Evolutionary conservation across 148 eudicot species (phyloP).

Genomic region (Camellia lanceoleosa): DNA sequence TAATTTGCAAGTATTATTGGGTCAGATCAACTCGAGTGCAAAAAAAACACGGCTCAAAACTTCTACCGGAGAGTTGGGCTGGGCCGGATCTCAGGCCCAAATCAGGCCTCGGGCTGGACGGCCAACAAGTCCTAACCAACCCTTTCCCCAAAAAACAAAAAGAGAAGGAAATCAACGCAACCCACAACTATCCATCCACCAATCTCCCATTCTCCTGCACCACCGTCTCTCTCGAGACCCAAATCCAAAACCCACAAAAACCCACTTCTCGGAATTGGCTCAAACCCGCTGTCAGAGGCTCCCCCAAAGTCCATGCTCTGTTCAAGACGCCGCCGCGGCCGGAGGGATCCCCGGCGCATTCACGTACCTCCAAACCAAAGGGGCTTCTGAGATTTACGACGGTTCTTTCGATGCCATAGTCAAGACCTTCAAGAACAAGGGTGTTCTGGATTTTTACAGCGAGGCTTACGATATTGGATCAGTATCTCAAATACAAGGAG

Average conservation of each 20-base stretch:
- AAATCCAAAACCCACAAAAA: slow-evolving; percentile 29
- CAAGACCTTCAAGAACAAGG: slow-evolving; percentile 63
- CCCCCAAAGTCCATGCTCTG: slow-evolving; percentile 27
- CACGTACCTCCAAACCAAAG: slow-evolving; percentile 78
- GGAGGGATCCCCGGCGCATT: slow-evolving; percentile 90
- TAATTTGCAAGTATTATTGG: too few species aligned
- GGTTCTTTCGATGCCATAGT: slow-evolving; percentile 66
- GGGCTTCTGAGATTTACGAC: slow-evolving; percentile 73
- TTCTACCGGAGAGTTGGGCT: too few species aligned
- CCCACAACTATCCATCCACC: slow-evolving; percentile 12
- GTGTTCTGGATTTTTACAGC: slow-evolving; percentile 85
- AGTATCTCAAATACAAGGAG: slow-evolving; percentile 63
- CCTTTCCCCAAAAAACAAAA: slow-evolving; percentile 9
- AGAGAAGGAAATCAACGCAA: background rate
- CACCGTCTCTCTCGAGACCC: slow-evolving; percentile 40
- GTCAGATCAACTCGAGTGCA: too few species aligned
- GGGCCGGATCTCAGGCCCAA: too few species aligned
- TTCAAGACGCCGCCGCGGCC: slow-evolving; percentile 62
- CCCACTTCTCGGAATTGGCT: slow-evolving; percentile 40
- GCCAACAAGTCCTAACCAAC: slow-evolving; percentile 21
- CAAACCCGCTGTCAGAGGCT: slow-evolving; percentile 40
- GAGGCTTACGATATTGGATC: slow-evolving; percentile 70
- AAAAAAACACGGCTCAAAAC: too few species aligned
- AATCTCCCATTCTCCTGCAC: slow-evolving; percentile 54
- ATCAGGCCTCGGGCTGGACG: too few species aligned